Percentiles rank a stretch among this genome's conserved stretches.
phyloP scores from a whole-genome alignment of 75 land plant genomes.

The Selaginella moellendorffii region DNA sequence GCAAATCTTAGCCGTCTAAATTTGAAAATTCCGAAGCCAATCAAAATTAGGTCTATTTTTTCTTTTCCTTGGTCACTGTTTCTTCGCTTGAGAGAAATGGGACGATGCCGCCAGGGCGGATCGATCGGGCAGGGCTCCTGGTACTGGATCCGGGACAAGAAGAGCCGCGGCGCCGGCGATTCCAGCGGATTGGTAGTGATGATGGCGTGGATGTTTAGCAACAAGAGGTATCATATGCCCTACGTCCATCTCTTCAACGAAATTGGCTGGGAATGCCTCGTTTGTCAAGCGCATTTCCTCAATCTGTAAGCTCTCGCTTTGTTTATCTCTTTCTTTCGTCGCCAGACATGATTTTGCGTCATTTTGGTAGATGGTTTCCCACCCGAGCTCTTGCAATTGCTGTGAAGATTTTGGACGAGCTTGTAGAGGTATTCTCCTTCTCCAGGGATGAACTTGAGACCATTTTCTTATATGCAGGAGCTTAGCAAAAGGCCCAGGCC shows the following conservation, averaged over 20 bases:
- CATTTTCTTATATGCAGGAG: neutral
- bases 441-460: too few species aligned
- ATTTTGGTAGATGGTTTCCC: neutral
- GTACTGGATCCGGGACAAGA: neutral
- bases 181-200: neutral
- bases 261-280: neutral
- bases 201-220: neutral
- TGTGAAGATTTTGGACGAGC: neutral
- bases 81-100: neutral
- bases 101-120: neutral
- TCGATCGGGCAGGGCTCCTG: neutral
- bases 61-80: too few species aligned
- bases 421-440: neutral
- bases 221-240: neutral
- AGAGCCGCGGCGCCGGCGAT: neutral
- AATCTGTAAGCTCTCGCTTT: neutral
- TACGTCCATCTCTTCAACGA: neutral
- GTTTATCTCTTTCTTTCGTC: neutral
- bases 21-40: too few species aligned
- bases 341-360: neutral
- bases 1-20: too few species aligned
- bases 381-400: neutral
- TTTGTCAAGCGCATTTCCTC: neutral
- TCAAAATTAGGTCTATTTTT: too few species aligned
- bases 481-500: neutral